Evolutionary conservation across 1,284 basidiomycete genomes (phyloP).

Genomic region (Peniophora sp.): DNA sequence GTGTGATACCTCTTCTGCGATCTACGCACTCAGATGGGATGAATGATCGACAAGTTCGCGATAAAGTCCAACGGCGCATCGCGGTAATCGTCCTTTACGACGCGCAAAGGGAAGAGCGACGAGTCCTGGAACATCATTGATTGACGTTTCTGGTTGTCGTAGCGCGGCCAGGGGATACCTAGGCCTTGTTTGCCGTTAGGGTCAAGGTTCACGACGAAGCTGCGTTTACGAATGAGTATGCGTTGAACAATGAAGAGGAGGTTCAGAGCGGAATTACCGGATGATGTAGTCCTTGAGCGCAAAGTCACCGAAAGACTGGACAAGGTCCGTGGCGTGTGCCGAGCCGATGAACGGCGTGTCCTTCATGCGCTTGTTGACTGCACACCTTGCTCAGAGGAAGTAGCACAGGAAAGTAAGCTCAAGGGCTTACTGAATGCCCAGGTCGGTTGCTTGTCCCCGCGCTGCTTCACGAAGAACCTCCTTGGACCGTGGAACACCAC

Average conservation of each 20-base stretch:
- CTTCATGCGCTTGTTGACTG: slow-evolving; percentile 12
- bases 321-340: slow-evolving; percentile 9
- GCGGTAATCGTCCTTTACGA: slow-evolving; percentile 5
- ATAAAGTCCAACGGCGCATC: slow-evolving; percentile 1
- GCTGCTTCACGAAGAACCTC: slow-evolving; percentile 9
- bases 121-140: slow-evolving; percentile 7
- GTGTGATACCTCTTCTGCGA: too few species aligned
- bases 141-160: slow-evolving; percentile 4
- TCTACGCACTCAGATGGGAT: slow-evolving; percentile 5
- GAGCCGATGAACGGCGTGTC: slow-evolving; percentile 9
- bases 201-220: slow-evolving; percentile 10
- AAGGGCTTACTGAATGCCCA: slow-evolving; percentile 11
- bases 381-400: not conserved
- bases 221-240: not conserved
- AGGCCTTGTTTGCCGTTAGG: slow-evolving; percentile 8
- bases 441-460: slow-evolving; percentile 6
- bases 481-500: slow-evolving; percentile 16
- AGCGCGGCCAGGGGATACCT: slow-evolving; percentile 12
- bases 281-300: slow-evolving; percentile 5
- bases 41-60: slow-evolving; percentile 2
- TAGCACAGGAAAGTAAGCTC: not conserved
- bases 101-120: slow-evolving; percentile 1
- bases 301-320: slow-evolving; percentile 4
- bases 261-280: not conserved
- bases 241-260: too few species aligned